Evolutionary conservation across 169 alveolate genomes (phyloP), one percentile per base, ranked within the genome.

Genomic region (Plasmodium gonderi): DNA sequence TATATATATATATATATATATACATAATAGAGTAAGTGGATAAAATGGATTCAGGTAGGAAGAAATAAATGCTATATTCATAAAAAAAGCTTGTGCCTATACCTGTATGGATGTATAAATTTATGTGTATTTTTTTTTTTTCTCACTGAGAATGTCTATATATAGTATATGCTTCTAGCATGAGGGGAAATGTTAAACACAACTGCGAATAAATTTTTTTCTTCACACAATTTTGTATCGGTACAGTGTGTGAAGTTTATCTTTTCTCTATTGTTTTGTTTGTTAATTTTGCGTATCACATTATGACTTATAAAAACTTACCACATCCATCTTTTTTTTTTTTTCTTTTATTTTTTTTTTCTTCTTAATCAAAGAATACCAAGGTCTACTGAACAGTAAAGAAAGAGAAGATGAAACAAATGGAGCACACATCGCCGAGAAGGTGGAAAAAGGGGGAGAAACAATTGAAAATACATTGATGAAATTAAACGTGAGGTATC

Each of bases 361-460:
- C 65, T 26, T 31, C 45, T 74, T 47, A 33, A 69, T 45, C 40
- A 29, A 11, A 83, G 92, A 83, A 51, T 83, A 83, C 65, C 92
- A 83, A 74, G 85, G 85, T n/a, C 78, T 83, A 49, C 31, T 83
- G 78, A 83, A 83, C 77, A 54, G 85, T 31, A 83, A 83, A 72
- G 92, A 83, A 31, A 23, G 83, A 42, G 92, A 83, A 51, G 92
- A 83, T 69, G 92, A 83, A 51, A 72, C 79, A 9, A 83, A 83
- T 64, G 83, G 92, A 4, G 85, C 92, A 2, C 92, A 83, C 65
- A 69, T 83, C 76, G 92, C 92, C 47, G 92, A 83, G 72, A 83
- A 83, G 77, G 92, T 97, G 92, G 98, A 96, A 83, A 94, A 96
- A 51, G 98, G 98, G 23, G 98, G 98, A 20, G 98, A 97, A 49